Evolutionary conservation across 345 rosid genomes (phyloP).

Genomic region (Physaria fendleri): DNA sequence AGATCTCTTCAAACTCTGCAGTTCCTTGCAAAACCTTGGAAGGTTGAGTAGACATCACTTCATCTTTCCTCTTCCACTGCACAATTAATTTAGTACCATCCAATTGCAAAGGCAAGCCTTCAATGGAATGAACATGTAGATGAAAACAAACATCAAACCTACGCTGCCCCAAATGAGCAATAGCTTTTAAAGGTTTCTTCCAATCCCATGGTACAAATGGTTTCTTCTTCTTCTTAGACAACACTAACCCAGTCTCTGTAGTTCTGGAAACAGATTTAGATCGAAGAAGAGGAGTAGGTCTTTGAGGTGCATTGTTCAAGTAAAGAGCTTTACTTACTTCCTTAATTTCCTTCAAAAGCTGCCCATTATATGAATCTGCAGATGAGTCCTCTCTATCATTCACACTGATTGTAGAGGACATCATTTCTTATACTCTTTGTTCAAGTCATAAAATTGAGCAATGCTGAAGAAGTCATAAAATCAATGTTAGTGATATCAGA

Average conservation of each 20-base stretch:
- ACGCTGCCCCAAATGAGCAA: conserved; percentile 50
- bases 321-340: conserved; percentile 69
- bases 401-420: no score
- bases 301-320: conserved; percentile 37
- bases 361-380: conserved; percentile 37
- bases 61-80: conserved; percentile 66
- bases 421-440: conserved; percentile 35
- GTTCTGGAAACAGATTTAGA: conserved; percentile 44
- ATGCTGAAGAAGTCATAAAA: conserved; percentile 8
- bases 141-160: conserved; percentile 57
- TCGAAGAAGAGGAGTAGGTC: conserved; percentile 30
- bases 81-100: conserved; percentile 47
- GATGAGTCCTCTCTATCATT: conserved; percentile 19
- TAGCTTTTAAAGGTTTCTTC: conserved; percentile 81
- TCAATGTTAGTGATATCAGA: not conserved
- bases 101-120: conserved; percentile 55
- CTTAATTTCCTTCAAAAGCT: conserved; percentile 70
- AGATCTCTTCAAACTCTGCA: conserved; percentile 68
- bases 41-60: conserved; percentile 41
- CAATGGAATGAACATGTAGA: conserved; percentile 71
- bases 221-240: conserved; percentile 40
- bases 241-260: conserved; percentile 7
- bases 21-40: conserved; percentile 42
- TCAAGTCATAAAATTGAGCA: conserved; percentile 5
- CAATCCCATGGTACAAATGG: conserved; percentile 50